A percentile compares a stretch with the other conserved stretches of the same genome.
phyloP scores from a whole-genome alignment of 352 stramenopile genomes.

The Phytophthora megakarya region DNA sequence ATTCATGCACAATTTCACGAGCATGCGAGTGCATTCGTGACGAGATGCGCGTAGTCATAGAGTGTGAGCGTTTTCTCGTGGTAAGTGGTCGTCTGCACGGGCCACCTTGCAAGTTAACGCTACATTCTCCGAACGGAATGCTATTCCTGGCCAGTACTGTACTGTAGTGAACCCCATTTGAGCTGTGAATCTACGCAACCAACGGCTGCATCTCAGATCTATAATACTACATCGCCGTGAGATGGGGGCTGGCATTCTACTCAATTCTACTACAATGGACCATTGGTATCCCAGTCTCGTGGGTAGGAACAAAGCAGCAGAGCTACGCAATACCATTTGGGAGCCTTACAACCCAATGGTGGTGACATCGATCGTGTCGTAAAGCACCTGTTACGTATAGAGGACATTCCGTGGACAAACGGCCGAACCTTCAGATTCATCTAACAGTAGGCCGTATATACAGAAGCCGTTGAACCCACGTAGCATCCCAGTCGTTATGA shows the following conservation, averaged over 20 bases:
- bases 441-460: too few relatives aligned
- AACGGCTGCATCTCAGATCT: conserved; percentile 23
- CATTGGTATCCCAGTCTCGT: neutral
- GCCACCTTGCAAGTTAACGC: neutral
- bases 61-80: neutral
- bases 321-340: neutral
- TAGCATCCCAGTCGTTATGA: too few relatives aligned
- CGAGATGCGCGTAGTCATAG: conserved; percentile 11
- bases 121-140: conserved; percentile 13
- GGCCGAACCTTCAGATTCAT: neutral
- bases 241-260: conserved; percentile 5
- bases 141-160: conserved; percentile 9
- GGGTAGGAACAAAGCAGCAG: neutral
- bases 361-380: neutral
- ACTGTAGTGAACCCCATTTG: conserved; percentile 23
- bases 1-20: too few relatives aligned
- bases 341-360: neutral
- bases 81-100: neutral
- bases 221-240: conserved; percentile 9
- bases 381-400: neutral
- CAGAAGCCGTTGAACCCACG: too few relatives aligned
- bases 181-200: neutral
- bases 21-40: neutral
- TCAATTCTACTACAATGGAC: too few relatives aligned
- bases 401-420: neutral